Base-by-base conservation (phyloP, 2,329 filamentous ascomycete species). In the Aspergillus japonicus region DNA sequence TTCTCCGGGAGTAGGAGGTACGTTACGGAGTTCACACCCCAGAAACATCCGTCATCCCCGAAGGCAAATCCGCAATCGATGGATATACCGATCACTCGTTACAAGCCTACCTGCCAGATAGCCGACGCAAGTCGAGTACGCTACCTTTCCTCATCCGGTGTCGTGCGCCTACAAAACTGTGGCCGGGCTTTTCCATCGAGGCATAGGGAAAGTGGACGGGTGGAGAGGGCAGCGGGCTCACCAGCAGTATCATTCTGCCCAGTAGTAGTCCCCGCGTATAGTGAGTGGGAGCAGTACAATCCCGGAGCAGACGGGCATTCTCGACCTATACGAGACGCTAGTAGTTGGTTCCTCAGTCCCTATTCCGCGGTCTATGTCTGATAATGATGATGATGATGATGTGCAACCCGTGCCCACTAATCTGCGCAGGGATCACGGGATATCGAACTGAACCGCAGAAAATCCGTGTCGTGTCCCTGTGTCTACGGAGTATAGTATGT, bases 381-480 rank as follows among this genome's bases (percentile, higher is more conserved):
- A 35, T 35, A 12, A 4, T 35, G 33, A 2, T 35, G 33, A 2
- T 35, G 33, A 5, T 19, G 39, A 5, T 42, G 14, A 47, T 26
- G 50, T 23, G 33, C 21, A 39, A 54, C 35, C 42, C 26, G 44
- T 42, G 21, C 26, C 24, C 52, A 31, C n/a, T 44, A 54, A 54
- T 54, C 39, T 47, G 24, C 52, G 52, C 52, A 54, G 39, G 52
- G 52, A 47, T 54, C 31, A 33, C 21, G n/a, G 23, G 7, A 29
- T 29, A 29, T 10, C 26, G 26, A 29, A 8, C 7, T 29, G 26
- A 8, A 29, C 26, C 26, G 3, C 26, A 8, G 26, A 29, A 29
- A 29, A 3, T 29, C 7, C 26, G 26, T 29, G 26, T 26, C 7
- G 26, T 26, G 7, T 29, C 7, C 26, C 26, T 29, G 26, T 29